These are phyloP conservation scores for Candida adriatica DNA, from an alignment of 805 yeast genomes.

Conservation along the genomic window DNA sequence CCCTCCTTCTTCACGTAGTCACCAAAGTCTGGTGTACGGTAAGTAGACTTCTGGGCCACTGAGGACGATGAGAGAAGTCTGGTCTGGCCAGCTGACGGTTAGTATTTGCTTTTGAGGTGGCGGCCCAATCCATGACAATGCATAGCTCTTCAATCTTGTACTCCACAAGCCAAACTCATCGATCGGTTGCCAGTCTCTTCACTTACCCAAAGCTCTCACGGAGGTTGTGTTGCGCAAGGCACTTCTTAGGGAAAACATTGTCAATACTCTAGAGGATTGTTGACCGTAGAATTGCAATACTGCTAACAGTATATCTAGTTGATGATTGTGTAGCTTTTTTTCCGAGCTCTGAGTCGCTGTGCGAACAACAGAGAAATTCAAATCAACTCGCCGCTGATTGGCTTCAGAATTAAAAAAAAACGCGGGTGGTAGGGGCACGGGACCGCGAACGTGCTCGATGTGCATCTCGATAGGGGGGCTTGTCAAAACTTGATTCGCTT, in stretches of 20 bases:
- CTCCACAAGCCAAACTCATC: not conserved
- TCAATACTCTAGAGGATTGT: too few relatives aligned
- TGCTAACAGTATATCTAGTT: too few relatives aligned
- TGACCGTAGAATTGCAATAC: too few relatives aligned
- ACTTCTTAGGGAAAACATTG: slow-evolving; percentile 25
- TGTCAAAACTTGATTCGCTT: too few relatives aligned
- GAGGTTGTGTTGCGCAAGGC: slow-evolving; percentile 23
- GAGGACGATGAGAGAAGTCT: slow-evolving; percentile 31
- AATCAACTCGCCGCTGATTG: slow-evolving; percentile 23
- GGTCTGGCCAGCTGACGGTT: slow-evolving; percentile 19
- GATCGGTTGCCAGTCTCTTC: not conserved
- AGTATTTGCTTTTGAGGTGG: slow-evolving; percentile 12
- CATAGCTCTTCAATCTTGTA: too few relatives aligned
- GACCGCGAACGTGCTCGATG: too few relatives aligned
- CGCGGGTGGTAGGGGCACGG: too few relatives aligned
- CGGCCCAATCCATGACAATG: too few relatives aligned
- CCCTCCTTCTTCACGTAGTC: slow-evolving; percentile 66
- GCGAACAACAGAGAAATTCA: slow-evolving; percentile 16
- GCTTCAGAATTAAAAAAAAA: slow-evolving; percentile 14
- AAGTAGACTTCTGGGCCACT: slow-evolving; percentile 57
- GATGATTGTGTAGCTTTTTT: slow-evolving; percentile 10
- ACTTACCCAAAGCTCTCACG: slow-evolving; percentile 23
- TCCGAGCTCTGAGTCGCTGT: too few relatives aligned
- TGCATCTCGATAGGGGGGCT: not conserved
- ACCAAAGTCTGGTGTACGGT: slow-evolving; percentile 87